Evolutionary conservation across 2,329 filamentous ascomycete genomes (phyloP).

Genomic region (Verticillium nubilum): DNA sequence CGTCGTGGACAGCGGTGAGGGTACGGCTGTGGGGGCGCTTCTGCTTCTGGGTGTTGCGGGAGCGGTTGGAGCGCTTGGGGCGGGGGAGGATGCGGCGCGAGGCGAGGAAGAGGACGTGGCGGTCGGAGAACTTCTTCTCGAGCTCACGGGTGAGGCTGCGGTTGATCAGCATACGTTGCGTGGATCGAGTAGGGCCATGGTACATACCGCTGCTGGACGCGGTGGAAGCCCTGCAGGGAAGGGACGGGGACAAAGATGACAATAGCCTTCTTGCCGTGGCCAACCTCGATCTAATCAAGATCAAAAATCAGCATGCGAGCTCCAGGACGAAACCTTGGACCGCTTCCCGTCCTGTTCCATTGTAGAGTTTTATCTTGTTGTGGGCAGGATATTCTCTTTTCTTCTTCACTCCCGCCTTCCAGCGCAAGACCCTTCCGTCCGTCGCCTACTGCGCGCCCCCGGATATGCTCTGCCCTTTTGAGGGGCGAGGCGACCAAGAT

Average conservation of each 20-base stretch:
- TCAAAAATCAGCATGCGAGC: conserved; percentile 68
- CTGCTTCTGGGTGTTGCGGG: conserved; percentile 93
- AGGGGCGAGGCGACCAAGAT: neutral
- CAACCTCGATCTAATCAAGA: conserved; percentile 92
- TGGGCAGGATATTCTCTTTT: conserved; percentile 12
- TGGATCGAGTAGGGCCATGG: neutral
- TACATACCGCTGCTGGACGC: conserved; percentile 97
- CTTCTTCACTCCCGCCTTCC: neutral
- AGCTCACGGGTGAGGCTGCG: conserved; percentile 97
- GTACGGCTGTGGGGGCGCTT: conserved; percentile 98
- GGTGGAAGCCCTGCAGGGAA: conserved; percentile 97
- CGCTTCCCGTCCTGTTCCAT: conserved; percentile 71
- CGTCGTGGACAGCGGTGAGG: conserved; percentile 97
- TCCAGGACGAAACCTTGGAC: conserved; percentile 67
- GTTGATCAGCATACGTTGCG: neutral
- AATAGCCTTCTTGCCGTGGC: conserved; percentile 99
- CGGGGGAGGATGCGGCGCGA: conserved; percentile 98
- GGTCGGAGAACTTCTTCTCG: conserved; percentile 99
- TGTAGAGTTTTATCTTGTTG: conserved; percentile 5
- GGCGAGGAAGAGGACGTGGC: conserved; percentile 97
- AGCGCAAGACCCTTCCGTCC: neutral
- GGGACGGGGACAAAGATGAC: conserved; percentile 99
- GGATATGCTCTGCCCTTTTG: neutral
- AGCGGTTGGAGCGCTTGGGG: conserved; percentile 96
- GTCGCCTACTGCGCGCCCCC: neutral